phyloP scores from a whole-genome alignment of 257 asterid species.

The Agastache rugosa region DNA sequence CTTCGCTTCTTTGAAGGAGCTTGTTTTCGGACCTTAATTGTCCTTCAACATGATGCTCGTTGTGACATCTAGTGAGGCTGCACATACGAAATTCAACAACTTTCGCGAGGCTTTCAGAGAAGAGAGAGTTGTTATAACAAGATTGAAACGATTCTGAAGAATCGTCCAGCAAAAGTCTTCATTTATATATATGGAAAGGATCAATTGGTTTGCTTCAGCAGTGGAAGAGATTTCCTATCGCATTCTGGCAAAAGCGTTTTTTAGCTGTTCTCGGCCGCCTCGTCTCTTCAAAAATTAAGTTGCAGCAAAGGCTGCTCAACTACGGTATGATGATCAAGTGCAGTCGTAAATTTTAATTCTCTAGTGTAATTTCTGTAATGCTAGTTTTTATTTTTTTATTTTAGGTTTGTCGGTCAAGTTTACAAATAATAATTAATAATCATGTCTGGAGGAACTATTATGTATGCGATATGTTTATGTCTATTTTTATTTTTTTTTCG shows the following conservation, averaged over 20 bases:
- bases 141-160: constrained; percentile 11
- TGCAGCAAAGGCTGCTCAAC: background rate
- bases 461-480: background rate
- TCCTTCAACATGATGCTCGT: constrained; percentile 12
- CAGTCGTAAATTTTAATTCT: background rate
- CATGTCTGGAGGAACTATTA: background rate
- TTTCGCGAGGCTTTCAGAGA: background rate
- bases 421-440: background rate
- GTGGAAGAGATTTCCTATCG: background rate
- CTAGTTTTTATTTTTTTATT: background rate
- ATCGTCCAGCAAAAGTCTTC: background rate
- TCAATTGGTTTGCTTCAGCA: background rate
- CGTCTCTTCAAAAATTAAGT: background rate
- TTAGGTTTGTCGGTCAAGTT: background rate
- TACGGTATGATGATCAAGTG: background rate
- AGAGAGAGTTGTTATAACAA: background rate
- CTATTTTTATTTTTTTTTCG: too few species aligned
- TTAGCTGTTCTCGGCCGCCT: background rate
- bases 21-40: constrained; percentile 60
- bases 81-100: background rate
- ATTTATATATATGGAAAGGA: background rate
- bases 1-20: constrained; percentile 71
- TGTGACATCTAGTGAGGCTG: constrained; percentile 4
- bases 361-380: background rate
- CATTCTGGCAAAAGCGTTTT: background rate